These are phyloP conservation scores for Litsea cubeba DNA, from an alignment of 164 flowering plant species.

Conservation along the genomic window DNA sequence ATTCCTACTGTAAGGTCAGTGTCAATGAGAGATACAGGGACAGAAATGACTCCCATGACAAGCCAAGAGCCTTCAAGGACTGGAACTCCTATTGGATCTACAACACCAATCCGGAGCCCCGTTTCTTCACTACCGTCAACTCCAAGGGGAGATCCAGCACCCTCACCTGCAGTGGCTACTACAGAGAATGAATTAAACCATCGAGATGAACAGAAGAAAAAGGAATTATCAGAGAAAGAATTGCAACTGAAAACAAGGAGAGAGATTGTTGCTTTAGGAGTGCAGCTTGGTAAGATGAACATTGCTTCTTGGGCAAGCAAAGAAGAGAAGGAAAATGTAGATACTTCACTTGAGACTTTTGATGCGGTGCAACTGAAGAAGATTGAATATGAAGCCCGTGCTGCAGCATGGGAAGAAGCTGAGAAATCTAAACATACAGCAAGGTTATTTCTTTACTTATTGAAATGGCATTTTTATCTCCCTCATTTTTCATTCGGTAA, in stretches of 20 bases:
- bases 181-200: conserved; percentile 26
- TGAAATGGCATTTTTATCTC: neutral
- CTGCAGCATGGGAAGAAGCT: conserved; percentile 89
- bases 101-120: conserved; percentile 82
- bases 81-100: conserved; percentile 68
- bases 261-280: conserved; percentile 85
- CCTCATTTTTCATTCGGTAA: neutral
- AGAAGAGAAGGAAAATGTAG: conserved; percentile 48
- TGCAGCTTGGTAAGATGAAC: conserved; percentile 89
- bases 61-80: conserved; percentile 95
- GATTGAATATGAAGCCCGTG: conserved; percentile 55
- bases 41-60: conserved; percentile 89
- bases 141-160: conserved; percentile 53
- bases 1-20: conserved; percentile 55
- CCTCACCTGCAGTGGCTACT: conserved; percentile 37
- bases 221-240: conserved; percentile 62
- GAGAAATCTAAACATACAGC: conserved; percentile 79
- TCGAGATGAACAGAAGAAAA: conserved; percentile 26
- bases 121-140: conserved; percentile 79
- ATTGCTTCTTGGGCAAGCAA: conserved; percentile 96
- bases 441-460: conserved; percentile 38
- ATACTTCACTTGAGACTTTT: conserved; percentile 20
- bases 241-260: conserved; percentile 65
- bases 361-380: conserved; percentile 37
- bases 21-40: conserved; percentile 94